Conservation (phyloP, 176 grass and related monocot genomes). For the Musa beccarii region DNA sequence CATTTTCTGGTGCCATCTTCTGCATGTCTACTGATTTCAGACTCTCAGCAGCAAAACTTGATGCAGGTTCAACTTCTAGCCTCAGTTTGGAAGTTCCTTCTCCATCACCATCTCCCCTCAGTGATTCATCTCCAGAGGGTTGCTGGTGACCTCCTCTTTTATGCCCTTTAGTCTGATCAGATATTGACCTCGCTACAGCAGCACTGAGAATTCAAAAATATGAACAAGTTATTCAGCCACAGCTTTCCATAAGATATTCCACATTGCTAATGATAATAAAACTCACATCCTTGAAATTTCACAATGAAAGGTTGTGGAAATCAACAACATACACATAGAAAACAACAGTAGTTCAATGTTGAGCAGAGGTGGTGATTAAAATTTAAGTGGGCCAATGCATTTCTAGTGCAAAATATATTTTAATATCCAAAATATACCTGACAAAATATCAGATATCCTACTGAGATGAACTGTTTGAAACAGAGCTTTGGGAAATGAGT, state of each 20-base stretch:
- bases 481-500: no score
- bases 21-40: slow-evolving; percentile 22
- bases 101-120: slow-evolving; percentile 29
- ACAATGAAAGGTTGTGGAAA: not conserved
- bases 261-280: not conserved
- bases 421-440: no score
- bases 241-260: not conserved
- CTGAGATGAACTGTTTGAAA: no score
- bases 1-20: slow-evolving; percentile 26
- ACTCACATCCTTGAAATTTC: not conserved
- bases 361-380: no score
- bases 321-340: not conserved
- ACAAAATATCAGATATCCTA: no score
- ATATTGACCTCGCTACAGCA: not conserved
- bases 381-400: no score
- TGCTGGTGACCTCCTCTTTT: slow-evolving; percentile 34
- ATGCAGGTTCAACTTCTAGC: slow-evolving; percentile 13
- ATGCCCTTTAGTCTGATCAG: slow-evolving; percentile 33
- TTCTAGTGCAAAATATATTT: no score
- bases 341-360: not conserved
- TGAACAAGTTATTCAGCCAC: not conserved
- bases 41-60: slow-evolving; percentile 25
- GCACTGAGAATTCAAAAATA: not conserved
- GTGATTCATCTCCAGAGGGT: slow-evolving; percentile 1
- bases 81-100: slow-evolving; percentile 60